phyloP scores from a whole-genome alignment of 495 filamentous ascomycete species.

The Thermothielavioides terrestris region DNA sequence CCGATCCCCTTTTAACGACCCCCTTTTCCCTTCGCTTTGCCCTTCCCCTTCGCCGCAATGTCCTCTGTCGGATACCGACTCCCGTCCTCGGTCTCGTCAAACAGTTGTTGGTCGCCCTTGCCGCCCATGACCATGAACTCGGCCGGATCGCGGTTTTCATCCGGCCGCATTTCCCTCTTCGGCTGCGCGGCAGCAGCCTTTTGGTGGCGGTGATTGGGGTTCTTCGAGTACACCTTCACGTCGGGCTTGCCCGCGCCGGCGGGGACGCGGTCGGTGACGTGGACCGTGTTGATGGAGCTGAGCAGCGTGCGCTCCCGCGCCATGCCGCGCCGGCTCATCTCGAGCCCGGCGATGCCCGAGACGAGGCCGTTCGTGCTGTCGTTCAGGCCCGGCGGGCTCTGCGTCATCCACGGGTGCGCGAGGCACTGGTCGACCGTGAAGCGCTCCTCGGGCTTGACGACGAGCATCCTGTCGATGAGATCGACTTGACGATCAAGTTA shows the following conservation, averaged over 20 bases:
- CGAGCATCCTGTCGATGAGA: constrained; percentile 91
- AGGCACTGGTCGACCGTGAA: constrained; percentile 87
- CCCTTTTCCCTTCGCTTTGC: constrained; percentile 3
- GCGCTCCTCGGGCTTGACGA: constrained; percentile 71
- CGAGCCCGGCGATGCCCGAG: constrained; percentile 67
- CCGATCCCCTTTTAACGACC: neutral
- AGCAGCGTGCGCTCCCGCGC: constrained; percentile 77
- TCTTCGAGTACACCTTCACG: constrained; percentile 74
- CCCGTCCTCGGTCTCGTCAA: constrained; percentile 50
- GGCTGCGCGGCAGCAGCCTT: constrained; percentile 19
- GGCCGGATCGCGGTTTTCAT: constrained; percentile 52
- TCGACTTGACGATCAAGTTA: constrained; percentile 48
- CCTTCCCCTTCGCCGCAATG: constrained; percentile 21
- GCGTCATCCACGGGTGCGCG: constrained; percentile 80
- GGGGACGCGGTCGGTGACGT: constrained; percentile 54
- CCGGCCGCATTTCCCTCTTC: constrained; percentile 51
- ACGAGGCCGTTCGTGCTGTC: constrained; percentile 95
- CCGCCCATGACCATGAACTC: constrained; percentile 78
- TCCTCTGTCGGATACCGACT: constrained; percentile 40
- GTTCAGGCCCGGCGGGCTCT: constrained; percentile 43
- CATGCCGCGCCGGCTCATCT: constrained; percentile 74
- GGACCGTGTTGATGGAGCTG: constrained; percentile 70
- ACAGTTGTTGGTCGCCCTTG: constrained; percentile 72
- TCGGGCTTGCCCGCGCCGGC: constrained; percentile 44
- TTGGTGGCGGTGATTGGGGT: constrained; percentile 35